Evolutionary conservation across 2,329 filamentous ascomycete genomes (phyloP).

Genomic region (Fusarium coffeatum): DNA sequence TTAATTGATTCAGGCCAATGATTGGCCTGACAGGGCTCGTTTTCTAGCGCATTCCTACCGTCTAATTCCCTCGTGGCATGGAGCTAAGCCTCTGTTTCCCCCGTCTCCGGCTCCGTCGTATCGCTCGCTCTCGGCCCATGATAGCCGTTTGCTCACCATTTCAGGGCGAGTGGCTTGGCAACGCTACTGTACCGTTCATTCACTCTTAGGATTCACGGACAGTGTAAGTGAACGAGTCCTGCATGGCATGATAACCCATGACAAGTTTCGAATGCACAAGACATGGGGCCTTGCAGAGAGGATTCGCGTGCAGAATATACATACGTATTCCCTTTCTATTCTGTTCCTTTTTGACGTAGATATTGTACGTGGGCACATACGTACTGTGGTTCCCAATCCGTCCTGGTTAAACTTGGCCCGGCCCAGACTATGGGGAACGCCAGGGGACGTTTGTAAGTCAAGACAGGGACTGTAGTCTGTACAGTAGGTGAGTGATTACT

Average conservation of each 20-base stretch:
- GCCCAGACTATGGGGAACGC: not conserved
- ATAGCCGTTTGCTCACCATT: slow-evolving; percentile 17
- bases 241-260: slow-evolving; percentile 7
- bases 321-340: slow-evolving; percentile 2
- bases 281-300: slow-evolving; percentile 19
- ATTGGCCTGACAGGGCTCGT: slow-evolving; percentile 15
- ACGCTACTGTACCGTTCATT: not conserved
- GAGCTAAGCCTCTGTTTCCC: slow-evolving; percentile 5
- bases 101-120: slow-evolving; percentile 32
- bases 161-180: slow-evolving; percentile 36
- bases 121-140: slow-evolving; percentile 42
- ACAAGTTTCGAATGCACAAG: slow-evolving; percentile 22
- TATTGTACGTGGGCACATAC: slow-evolving; percentile 42
- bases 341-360: slow-evolving; percentile 23
- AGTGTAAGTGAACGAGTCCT: not conserved
- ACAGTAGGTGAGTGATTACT: slow-evolving; percentile 12
- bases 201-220: slow-evolving; percentile 5
- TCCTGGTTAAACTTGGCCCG: slow-evolving; percentile 10
- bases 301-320: slow-evolving; percentile 31
- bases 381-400: slow-evolving; percentile 20
- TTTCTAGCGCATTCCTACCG: slow-evolving; percentile 23
- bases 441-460: slow-evolving; percentile 33
- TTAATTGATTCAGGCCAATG: not conserved
- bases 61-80: slow-evolving; percentile 25
- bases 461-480: not conserved